A percentile compares a stretch with the other conserved stretches of the same genome.
phyloP scores from a whole-genome alignment of 2,329 filamentous ascomycete genomes.

The Pezicula carpinea region DNA sequence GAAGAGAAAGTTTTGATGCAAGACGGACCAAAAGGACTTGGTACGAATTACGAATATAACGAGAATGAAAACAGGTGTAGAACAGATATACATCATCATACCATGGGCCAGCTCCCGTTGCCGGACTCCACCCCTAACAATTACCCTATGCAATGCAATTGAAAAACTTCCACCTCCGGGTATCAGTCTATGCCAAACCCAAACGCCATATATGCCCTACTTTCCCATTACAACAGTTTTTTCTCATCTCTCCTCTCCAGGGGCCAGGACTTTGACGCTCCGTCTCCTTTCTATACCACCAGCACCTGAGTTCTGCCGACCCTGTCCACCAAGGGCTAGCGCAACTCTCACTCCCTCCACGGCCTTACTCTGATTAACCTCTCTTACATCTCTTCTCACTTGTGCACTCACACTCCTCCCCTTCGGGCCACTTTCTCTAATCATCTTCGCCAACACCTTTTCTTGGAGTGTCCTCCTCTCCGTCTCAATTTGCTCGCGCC shows the following conservation, averaged over 20 bases:
- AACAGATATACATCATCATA: too few relatives aligned
- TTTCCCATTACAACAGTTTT: not conserved
- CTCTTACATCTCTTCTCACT: conserved; percentile 45
- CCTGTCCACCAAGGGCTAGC: conserved; percentile 29
- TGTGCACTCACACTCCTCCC: conserved; percentile 12
- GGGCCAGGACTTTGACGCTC: conserved; percentile 56
- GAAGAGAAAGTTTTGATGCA: conserved; percentile 28
- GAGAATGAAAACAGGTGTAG: too few relatives aligned
- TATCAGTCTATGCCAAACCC: not conserved
- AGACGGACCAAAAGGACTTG: too few relatives aligned
- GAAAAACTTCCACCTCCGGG: not conserved
- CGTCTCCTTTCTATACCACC: conserved; percentile 52
- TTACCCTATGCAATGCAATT: too few relatives aligned
- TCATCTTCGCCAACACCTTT: conserved; percentile 43
- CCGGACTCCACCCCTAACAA: not conserved
- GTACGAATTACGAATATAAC: too few relatives aligned
- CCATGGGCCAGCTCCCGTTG: too few relatives aligned
- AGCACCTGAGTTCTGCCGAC: conserved; percentile 13
- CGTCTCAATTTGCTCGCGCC: conserved; percentile 42
- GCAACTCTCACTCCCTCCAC: conserved; percentile 56
- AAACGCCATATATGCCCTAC: not conserved
- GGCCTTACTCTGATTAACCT: conserved; percentile 54
- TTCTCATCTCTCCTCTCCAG: conserved; percentile 19
- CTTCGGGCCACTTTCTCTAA: conserved; percentile 20
- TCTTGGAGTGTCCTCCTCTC: conserved; percentile 16